A percentile compares a stretch with the other conserved stretches of the same genome.
Conservation (phyloP, 257 asterid genomes). For the Solanum sitiens region DNA sequence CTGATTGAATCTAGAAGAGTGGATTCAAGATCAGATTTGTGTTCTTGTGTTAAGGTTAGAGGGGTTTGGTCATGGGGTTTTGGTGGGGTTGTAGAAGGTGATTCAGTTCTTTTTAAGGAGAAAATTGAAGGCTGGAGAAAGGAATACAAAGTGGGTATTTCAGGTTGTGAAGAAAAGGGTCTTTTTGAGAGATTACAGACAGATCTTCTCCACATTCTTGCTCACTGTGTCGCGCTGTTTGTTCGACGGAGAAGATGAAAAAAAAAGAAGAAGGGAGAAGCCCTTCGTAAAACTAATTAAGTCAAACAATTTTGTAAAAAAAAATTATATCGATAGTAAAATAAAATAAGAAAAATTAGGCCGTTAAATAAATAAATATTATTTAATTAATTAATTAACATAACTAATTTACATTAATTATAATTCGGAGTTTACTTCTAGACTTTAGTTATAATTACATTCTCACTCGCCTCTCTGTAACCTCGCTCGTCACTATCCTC, state of each 20-base stretch:
- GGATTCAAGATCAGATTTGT: conserved; percentile 40
- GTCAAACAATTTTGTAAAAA: neutral
- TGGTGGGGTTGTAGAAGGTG: conserved; percentile 5
- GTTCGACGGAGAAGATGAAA: neutral
- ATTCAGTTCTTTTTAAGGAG: conserved; percentile 17
- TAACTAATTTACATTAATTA: no score
- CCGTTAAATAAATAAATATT: no score
- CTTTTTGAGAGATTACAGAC: conserved; percentile 23
- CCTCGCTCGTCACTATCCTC: no score
- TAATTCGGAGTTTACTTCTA: rapidly evolving
- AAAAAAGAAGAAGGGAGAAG: no score
- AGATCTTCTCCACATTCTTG: conserved; percentile 44
- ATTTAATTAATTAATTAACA: no score
- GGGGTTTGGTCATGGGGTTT: conserved; percentile 18
- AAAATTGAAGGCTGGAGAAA: conserved; percentile 85
- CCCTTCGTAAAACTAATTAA: neutral
- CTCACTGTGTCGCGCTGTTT: neutral
- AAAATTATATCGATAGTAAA: no score
- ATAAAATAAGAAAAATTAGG: no score
- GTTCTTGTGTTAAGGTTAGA: conserved; percentile 28
- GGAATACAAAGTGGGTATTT: conserved; percentile 55
- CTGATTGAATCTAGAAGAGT: conserved; percentile 39
- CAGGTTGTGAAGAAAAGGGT: conserved; percentile 52
- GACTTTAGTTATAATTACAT: no score
- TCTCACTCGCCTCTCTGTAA: rapidly evolving